Evolutionary conservation across 1,139 yeast genomes (phyloP).

Genomic region (Magnusiomyces paraingens): DNA sequence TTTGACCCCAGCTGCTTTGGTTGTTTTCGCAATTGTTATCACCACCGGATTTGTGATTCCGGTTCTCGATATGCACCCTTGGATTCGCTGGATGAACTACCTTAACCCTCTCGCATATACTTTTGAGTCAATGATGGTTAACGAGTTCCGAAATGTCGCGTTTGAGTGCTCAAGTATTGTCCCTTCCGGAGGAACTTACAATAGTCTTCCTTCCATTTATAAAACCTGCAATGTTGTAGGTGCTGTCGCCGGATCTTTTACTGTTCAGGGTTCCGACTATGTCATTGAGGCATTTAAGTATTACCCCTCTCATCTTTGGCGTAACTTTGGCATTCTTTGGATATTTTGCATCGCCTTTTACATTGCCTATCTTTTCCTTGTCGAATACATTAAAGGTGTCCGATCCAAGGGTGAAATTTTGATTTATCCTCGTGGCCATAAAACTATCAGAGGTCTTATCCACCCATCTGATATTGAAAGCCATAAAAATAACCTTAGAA

Average conservation of each 20-base stretch:
- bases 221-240: conserved; percentile 61
- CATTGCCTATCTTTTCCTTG: conserved; percentile 47
- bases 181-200: conserved; percentile 46
- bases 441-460: conserved; percentile 22
- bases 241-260: conserved; percentile 47
- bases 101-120: conserved; percentile 64
- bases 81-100: conserved; percentile 78
- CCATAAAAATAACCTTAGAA: conserved; percentile 6
- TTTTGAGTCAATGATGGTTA: conserved; percentile 62
- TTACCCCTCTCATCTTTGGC: conserved; percentile 62
- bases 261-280: conserved; percentile 56
- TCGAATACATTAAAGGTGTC: conserved; percentile 65
- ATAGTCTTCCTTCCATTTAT: conserved; percentile 35
- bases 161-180: conserved; percentile 42
- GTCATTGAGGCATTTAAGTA: conserved; percentile 44
- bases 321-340: conserved; percentile 68
- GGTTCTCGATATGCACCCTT: conserved; percentile 57
- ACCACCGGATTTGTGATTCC: conserved; percentile 77
- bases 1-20: conserved; percentile 63
- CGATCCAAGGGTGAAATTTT: conserved; percentile 80
- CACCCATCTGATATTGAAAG: conserved; percentile 20
- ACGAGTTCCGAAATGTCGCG: conserved; percentile 46
- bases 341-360: conserved; percentile 54
- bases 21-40: conserved; percentile 55
- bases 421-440: conserved; percentile 50